Conservation (phyloP, 768 basidiomycete species). For the Russula earlei region DNA sequence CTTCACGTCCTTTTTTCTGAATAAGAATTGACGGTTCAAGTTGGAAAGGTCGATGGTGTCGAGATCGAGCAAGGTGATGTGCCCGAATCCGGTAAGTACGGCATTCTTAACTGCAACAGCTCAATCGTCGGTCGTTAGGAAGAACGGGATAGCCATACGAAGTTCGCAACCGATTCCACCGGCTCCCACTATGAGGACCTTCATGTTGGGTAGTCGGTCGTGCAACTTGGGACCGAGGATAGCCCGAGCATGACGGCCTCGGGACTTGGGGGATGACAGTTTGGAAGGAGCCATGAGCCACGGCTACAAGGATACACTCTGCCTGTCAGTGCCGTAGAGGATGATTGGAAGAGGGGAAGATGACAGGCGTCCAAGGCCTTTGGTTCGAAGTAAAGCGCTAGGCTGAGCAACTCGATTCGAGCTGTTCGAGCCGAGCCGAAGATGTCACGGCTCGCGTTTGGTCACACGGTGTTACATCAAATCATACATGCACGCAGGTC, state of each 20-base stretch:
- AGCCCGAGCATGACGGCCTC: conserved; percentile 51
- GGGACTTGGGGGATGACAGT: conserved; percentile 4
- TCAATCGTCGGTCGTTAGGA: not conserved
- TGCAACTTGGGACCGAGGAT: conserved; percentile 73
- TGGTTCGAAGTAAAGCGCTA: not conserved
- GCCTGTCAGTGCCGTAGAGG: not conserved
- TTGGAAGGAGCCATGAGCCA: conserved; percentile 3
- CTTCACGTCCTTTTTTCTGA: conserved; percentile 94
- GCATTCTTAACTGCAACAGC: conserved; percentile 77
- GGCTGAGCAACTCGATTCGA: not conserved
- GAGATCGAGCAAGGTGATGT: conserved; percentile 88
- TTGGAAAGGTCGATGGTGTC: conserved; percentile 99
- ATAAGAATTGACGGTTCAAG: conserved; percentile 93
- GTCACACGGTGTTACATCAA: conserved; percentile 8
- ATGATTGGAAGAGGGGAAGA: conserved; percentile 7
- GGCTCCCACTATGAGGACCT: conserved; percentile 84
- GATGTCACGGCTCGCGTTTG: not conserved
- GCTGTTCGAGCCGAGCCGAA: not conserved
- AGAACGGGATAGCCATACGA: conserved; percentile 35
- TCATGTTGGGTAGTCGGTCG: conserved; percentile 47
- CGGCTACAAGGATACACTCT: not conserved
- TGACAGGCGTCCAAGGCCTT: not conserved
- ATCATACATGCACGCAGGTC: not conserved
- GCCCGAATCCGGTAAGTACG: conserved; percentile 84
- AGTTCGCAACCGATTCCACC: conserved; percentile 98